Evolutionary conservation across 768 basidiomycete genomes (phyloP), one percentile per base, ranked within the genome.

Genomic region (Naematelia aurantialba): DNA sequence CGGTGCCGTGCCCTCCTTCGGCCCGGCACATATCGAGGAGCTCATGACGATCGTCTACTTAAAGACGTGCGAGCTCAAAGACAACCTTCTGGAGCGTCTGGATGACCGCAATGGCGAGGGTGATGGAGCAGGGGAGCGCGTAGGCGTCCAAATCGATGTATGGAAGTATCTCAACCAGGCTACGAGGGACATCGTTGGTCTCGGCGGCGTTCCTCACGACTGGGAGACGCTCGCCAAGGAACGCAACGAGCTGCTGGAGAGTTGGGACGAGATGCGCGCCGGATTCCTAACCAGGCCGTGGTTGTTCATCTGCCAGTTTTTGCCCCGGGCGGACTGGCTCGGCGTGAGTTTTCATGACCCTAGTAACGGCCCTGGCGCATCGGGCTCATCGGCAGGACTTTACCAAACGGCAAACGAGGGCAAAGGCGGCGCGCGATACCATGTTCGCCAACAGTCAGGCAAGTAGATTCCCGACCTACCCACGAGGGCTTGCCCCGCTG

Each of bases 151-250:
- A n/a, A n/a, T n/a, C n/a, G n/a, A n/a, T n/a, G n/a, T n/a, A n/a
- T n/a, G n/a, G n/a, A 22, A 22, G 5, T 27, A 24, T 5, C 14
- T 53, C 24, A 83, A 82, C 48, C 82, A 82, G 52, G 82, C 82
- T 52, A 87, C 87, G 5, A 79, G 89, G 5, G 88, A 89, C 61
- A 82, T 87, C 57, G 88, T 90, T 51, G 87, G 87, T 5, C 79
- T 86, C 30, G 84, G 89, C 48, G 61, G 88, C 67, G 91, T 91
- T 67, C 79, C 70, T 62, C 81, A 91, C 67, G 80, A 85, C 53
- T 90, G 92, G 78, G 85, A 88, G 61, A 85, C 90, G 1, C 86
- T 92, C 27, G 81, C 87, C 48, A 82, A 89, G 48, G 89, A 89
- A 0, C 89, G 89, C 75, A 87, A 84, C 68, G 87, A 89, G 55